Evolutionary conservation across 495 filamentous ascomycete species (phyloP), one percentile per base, ranked within the genome.

Genomic region (Penicillium goetzii): DNA sequence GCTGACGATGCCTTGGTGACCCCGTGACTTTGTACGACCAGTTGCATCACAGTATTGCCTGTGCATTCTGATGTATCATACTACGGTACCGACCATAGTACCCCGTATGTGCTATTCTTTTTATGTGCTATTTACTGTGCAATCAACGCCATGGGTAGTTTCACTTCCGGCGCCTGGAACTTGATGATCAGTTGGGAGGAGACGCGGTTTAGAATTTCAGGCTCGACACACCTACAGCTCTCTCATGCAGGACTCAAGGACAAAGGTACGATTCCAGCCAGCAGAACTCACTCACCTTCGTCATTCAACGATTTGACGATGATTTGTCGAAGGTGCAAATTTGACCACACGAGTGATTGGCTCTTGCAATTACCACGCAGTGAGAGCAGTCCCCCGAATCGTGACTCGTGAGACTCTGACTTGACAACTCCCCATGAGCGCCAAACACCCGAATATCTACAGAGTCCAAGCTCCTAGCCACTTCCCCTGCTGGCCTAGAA

Each of bases 51-150:
- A 54, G 33, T 59, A 56, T 56, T 64, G 61, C 56, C 59, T 45
- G 55, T 64, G 61, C 56, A 55, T 59, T 68, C 56, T 34, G 61
- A 68, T 64, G 66, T 62, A 56, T 68, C 66, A 67, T 60, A 30
- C 26, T 52, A 10, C 23, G 10, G 15, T 38, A 11, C 36, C 15
- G 8, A 1, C 10, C 8, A n/a, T 11, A 19, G 8, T 47, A 19
- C 43, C 23, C 6, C 41, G 19, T 10, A 7, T 47, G 12, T 47
- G 43, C 43, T 11, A 12, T 25, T 11, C 15, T 17, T n/a, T n/a
- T n/a, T n/a, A n/a, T n/a, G n/a, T 41, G 6, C 38, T 17, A n/a
- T 3, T 17, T 8, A 41, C 12, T n/a, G 43, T 25, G 43, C 43
- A 49, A 17, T n/a, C 7, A n/a, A 43, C 47, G 12, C 36, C 14